phyloP scores from a whole-genome alignment of 2,329 filamentous ascomycete genomes.

The Aureobasidium musti region DNA sequence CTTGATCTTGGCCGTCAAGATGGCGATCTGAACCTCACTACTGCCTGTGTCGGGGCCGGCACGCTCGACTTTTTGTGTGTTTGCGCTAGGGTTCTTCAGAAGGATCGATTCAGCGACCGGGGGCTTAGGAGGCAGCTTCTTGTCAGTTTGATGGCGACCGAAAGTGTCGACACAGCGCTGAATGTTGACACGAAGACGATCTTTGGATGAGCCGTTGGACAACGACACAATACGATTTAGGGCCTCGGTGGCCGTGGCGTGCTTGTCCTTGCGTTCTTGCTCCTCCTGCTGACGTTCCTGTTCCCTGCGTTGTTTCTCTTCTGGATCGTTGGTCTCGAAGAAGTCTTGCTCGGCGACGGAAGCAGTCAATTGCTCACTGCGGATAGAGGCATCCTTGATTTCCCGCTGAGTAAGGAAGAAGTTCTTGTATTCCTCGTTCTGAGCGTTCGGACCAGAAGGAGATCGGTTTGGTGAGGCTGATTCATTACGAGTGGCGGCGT shows the following conservation, averaged over 20 bases:
- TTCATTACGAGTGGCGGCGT: conserved; percentile 9
- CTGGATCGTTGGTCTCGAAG: conserved; percentile 32
- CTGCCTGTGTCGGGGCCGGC: conserved; percentile 92
- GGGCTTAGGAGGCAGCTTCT: conserved; percentile 62
- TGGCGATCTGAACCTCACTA: conserved; percentile 95
- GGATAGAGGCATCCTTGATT: conserved; percentile 64
- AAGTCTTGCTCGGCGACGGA: conserved; percentile 47
- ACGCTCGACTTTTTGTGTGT: conserved; percentile 58
- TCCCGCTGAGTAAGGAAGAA: conserved; percentile 71
- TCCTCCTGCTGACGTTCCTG: conserved; percentile 48
- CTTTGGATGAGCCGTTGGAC: conserved; percentile 73
- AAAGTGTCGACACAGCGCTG: conserved; percentile 83
- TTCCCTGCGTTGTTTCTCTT: conserved; percentile 34
- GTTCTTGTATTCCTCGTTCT: conserved; percentile 61
- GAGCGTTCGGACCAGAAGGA: conserved; percentile 33
- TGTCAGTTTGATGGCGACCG: conserved; percentile 87
- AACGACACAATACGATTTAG: conserved; percentile 77
- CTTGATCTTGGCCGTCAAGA: conserved; percentile 91
- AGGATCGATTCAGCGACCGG: conserved; percentile 49
- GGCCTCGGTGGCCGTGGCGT: conserved; percentile 71
- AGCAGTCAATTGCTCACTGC: conserved; percentile 68
- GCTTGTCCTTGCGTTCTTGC: conserved; percentile 47
- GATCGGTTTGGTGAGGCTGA: conserved; percentile 29
- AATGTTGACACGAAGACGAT: conserved; percentile 79
- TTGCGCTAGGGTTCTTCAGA: conserved; percentile 43